Conservation (phyloP, 2,329 filamentous ascomycete species). For the Sporothrix globosa region DNA sequence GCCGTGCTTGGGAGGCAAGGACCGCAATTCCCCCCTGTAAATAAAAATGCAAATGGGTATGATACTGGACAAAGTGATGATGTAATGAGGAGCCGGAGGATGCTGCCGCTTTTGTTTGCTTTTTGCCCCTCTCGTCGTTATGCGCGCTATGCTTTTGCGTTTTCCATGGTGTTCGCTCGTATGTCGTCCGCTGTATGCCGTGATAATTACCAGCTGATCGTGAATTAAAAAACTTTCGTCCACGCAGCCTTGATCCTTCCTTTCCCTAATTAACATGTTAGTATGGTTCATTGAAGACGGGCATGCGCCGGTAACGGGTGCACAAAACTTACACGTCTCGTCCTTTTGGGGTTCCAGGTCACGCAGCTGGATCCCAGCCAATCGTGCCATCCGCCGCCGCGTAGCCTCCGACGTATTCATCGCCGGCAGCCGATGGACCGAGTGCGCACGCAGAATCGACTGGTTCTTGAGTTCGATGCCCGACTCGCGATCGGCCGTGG, state of each 20-base stretch:
- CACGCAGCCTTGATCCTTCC: background rate
- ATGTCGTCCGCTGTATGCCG: background rate
- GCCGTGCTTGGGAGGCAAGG: background rate
- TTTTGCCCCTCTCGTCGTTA: conserved; percentile 1
- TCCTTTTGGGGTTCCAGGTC: conserved; percentile 36
- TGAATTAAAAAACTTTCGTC: conserved; percentile 8
- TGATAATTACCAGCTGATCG: background rate
- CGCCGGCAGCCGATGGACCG: background rate
- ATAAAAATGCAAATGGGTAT: conserved; percentile 35
- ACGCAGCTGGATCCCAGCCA: conserved; percentile 38
- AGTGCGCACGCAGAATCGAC: conserved; percentile 15
- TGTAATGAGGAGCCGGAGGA: background rate
- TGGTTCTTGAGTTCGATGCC: conserved; percentile 36
- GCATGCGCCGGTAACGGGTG: background rate
- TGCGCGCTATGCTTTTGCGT: background rate
- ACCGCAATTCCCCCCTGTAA: background rate
- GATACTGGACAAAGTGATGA: conserved; percentile 21
- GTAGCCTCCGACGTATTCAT: conserved; percentile 32
- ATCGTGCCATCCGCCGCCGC: conserved; percentile 41
- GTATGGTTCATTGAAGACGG: background rate
- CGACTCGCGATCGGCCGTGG: background rate
- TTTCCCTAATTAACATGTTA: conserved; percentile 22
- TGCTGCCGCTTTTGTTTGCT: background rate
- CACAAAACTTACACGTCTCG: conserved; percentile 18
- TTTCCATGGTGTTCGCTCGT: background rate